Base-by-base conservation (phyloP, 352 stramenopile genomes). In the Discostella stelligera region DNA sequence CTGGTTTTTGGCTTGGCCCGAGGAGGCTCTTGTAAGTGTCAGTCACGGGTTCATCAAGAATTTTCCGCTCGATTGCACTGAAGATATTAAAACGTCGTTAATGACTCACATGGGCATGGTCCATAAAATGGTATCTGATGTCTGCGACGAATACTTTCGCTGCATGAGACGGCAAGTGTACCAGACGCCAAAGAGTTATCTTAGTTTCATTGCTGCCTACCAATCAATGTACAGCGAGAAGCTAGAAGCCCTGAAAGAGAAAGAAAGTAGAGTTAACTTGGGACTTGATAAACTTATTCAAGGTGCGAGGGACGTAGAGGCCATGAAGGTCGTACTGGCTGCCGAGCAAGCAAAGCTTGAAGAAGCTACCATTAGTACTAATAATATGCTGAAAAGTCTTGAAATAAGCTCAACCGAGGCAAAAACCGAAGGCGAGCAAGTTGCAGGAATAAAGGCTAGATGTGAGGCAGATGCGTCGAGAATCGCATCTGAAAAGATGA, bases 101-200 rank as follows among this genome's bases (percentile, higher is more conserved):
- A 98, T 98, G 91, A 96, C 94, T 3, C 96, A 98, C 82, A 99
- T 99, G 97, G 96, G 96, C 58, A 98, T 97, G 89, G 96, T 98
- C 3, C 96, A 99, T 71, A 93, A 94, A 48, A 98, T 98, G 80
- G 95, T 98, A 18, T 98, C 96, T 0, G 95, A 98, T 71, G 83
- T 98, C 32, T 99, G 97, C 74, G 95, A 98, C 64, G 96, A 99
- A 75, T 99, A 99, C 76, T 98, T 98, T 61, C 94, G 97, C 55
- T 98, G 97, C 79, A 98, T 99, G 95, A 94, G 96, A 66, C 88
- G 97, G 0, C 92, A 95, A 18, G 97, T 99, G 58, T 99, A 98
- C 79, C 96, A 99, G 79, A 99, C 97, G 0, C 97, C 97, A 2
- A 99, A 99, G 85, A 98, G 95, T 66, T 99, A 98, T 82, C 82